Conservation (phyloP, 2,329 filamentous ascomycete species). For the Thelonectria olida region DNA sequence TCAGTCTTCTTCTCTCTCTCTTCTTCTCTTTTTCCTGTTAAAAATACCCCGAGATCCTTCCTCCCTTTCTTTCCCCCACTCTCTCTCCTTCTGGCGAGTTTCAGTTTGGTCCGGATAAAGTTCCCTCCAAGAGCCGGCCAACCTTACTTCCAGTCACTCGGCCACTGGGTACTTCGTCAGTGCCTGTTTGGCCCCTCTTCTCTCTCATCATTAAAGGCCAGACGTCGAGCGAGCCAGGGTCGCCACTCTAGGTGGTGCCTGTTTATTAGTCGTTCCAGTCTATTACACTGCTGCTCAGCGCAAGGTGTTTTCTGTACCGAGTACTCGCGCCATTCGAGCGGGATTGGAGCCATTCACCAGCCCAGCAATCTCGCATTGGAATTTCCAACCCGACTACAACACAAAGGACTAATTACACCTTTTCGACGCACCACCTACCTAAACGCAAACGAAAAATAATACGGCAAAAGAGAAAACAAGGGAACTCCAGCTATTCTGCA, state of each 20-base stretch:
- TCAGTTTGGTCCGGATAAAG: slow-evolving; percentile 12
- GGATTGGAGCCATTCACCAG: slow-evolving; percentile 2
- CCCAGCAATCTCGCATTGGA: slow-evolving; percentile 11
- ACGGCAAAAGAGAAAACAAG: background rate
- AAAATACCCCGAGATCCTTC: slow-evolving; percentile 7
- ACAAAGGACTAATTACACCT: too few species aligned
- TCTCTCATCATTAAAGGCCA: background rate
- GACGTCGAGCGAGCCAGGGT: slow-evolving; percentile 13
- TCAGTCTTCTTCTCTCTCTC: background rate
- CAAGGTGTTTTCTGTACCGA: background rate
- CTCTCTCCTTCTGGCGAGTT: slow-evolving; percentile 4
- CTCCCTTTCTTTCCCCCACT: background rate
- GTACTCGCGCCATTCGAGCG: too few species aligned
- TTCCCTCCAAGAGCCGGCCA: slow-evolving; percentile 16
- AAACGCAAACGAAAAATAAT: too few species aligned
- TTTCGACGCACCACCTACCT: too few species aligned
- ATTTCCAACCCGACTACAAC: background rate
- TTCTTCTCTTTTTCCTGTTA: background rate
- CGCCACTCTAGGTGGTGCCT: slow-evolving; percentile 18
- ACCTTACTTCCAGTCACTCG: too few species aligned
- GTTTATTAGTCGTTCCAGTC: slow-evolving; percentile 14
- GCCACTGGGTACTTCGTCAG: too few species aligned
- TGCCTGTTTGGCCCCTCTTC: too few species aligned
- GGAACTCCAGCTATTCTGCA: too few species aligned
- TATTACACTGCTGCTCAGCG: background rate